These are phyloP conservation scores for Backusella sp. DNA, from an alignment of 192 early-diverging fungal genomes.

Conservation along the genomic window DNA sequence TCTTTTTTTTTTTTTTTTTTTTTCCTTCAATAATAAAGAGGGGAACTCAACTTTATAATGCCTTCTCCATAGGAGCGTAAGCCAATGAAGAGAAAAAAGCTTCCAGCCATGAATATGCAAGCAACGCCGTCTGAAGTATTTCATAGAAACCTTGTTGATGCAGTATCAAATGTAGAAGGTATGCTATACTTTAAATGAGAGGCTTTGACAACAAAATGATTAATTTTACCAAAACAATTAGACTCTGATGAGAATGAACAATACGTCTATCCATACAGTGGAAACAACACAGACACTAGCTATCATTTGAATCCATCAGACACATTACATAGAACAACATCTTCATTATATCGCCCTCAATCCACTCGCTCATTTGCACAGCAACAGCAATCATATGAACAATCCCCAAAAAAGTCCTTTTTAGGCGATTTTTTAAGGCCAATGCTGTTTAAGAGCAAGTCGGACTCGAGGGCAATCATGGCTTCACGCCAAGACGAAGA, in stretches of 20 bases:
- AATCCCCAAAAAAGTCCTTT: neutral
- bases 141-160: constrained; percentile 36
- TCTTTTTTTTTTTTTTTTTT: neutral
- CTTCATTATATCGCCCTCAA: constrained; percentile 13
- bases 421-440: constrained; percentile 15
- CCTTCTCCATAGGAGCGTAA: neutral
- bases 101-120: constrained; percentile 12
- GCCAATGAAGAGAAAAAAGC: constrained; percentile 9
- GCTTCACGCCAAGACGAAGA: neutral
- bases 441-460: neutral
- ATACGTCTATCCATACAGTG: constrained; percentile 32
- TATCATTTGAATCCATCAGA: constrained; percentile 12
- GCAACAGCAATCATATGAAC: neutral
- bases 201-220: neutral
- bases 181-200: neutral
- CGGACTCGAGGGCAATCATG: constrained; percentile 1
- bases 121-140: constrained; percentile 37
- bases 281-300: neutral
- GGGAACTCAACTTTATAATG: constrained; percentile 3
- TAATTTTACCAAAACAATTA: neutral
- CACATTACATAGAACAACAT: constrained; percentile 7
- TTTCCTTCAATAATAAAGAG: neutral
- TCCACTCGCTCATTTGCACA: constrained; percentile 11
- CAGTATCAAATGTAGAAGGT: constrained; percentile 39
- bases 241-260: constrained; percentile 37